Conservation (phyloP, 1,139 yeast genomes). For the Kodamaea alishanica region DNA sequence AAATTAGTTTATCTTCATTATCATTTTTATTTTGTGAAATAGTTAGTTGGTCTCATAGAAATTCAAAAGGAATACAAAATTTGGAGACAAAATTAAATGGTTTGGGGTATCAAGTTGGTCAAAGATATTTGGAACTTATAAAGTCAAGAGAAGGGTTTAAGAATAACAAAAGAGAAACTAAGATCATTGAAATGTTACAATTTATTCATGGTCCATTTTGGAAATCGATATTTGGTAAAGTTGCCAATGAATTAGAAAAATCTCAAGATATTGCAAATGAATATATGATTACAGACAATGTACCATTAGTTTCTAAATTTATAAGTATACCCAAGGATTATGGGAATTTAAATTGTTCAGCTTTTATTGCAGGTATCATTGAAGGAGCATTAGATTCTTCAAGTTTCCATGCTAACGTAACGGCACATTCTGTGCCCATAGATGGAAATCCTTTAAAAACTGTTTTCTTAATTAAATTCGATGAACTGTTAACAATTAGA, state of each 20-base stretch:
- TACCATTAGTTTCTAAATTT: slow-evolving; percentile 72
- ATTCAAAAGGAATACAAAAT: slow-evolving; percentile 70
- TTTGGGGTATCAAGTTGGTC: slow-evolving; percentile 68
- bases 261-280: slow-evolving; percentile 80
- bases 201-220: slow-evolving; percentile 81
- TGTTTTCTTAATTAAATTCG: slow-evolving; percentile 79
- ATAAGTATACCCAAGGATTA: slow-evolving; percentile 80
- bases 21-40: slow-evolving; percentile 72
- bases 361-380: slow-evolving; percentile 85
- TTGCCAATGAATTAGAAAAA: slow-evolving; percentile 84
- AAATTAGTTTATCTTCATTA: slow-evolving; percentile 63
- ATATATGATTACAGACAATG: slow-evolving; percentile 80
- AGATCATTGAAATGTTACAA: slow-evolving; percentile 73
- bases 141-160: slow-evolving; percentile 56
- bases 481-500: slow-evolving; percentile 53
- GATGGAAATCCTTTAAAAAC: slow-evolving; percentile 67
- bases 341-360: slow-evolving; percentile 75
- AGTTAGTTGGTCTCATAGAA: slow-evolving; percentile 61
- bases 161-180: slow-evolving; percentile 64
- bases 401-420: slow-evolving; percentile 76
- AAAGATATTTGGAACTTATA: slow-evolving; percentile 39
- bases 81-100: slow-evolving; percentile 72
- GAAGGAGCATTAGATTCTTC: slow-evolving; percentile 86
- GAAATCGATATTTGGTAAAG: slow-evolving; percentile 75
- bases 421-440: slow-evolving; percentile 80